Percentiles rank a stretch among this genome's conserved stretches.
These are phyloP conservation scores for Penicillium taxi DNA, from an alignment of 495 filamentous ascomycete genomes.

Conservation along the genomic window DNA sequence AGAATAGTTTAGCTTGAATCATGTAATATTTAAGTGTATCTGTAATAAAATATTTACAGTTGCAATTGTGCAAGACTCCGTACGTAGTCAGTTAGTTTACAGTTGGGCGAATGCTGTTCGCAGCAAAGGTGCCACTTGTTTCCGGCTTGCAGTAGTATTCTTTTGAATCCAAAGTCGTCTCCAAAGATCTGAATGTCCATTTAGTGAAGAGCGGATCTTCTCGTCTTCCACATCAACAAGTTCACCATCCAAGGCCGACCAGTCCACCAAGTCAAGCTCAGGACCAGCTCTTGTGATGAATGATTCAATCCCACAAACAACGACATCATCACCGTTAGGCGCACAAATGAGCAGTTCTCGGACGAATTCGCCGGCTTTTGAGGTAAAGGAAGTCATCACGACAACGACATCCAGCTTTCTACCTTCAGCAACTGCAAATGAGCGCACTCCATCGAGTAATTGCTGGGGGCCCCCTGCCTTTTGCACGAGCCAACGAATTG, in stretches of 20 bases:
- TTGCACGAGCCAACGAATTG: constrained; percentile 52
- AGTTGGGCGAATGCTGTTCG: constrained; percentile 51
- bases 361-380: constrained; percentile 43
- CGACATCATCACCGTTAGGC: constrained; percentile 27
- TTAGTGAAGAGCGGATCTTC: constrained; percentile 28
- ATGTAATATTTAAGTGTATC: no score
- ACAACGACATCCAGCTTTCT: constrained; percentile 56
- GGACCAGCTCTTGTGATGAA: constrained; percentile 45
- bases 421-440: constrained; percentile 44
- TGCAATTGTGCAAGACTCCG: no score
- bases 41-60: no score
- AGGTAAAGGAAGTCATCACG: constrained; percentile 67
- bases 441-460: constrained; percentile 40
- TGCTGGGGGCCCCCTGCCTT: constrained; percentile 41
- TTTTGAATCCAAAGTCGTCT: constrained; percentile 59
- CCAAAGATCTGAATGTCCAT: constrained; percentile 16
- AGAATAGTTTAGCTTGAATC: no score
- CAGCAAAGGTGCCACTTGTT: constrained; percentile 81
- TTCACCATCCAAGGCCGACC: constrained; percentile 43
- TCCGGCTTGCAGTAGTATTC: constrained; percentile 63
- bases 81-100: no score
- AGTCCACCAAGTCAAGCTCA: constrained; percentile 50
- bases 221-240: constrained; percentile 15
- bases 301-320: constrained; percentile 36
- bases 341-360: constrained; percentile 71